Percentiles rank a stretch among this genome's conserved stretches.
Conservation (phyloP, 805 yeast species). For the Nakazawaea holstii region DNA sequence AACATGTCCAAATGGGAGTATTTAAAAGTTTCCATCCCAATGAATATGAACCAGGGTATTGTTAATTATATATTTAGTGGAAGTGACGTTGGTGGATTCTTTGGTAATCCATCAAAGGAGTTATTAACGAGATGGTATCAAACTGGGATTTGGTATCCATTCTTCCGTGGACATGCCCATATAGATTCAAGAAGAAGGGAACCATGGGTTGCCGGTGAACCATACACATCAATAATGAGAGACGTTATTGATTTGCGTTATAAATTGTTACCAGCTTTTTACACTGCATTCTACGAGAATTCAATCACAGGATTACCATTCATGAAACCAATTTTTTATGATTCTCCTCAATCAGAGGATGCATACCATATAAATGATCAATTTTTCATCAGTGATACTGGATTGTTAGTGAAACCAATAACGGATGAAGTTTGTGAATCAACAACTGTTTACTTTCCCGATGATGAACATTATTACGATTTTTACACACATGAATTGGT, state of each 20-base stretch:
- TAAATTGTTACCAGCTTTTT: constrained; percentile 67
- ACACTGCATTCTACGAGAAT: constrained; percentile 71
- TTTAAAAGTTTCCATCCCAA: constrained; percentile 73
- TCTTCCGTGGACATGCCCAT: constrained; percentile 95
- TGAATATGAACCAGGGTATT: constrained; percentile 75
- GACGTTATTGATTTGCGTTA: constrained; percentile 74
- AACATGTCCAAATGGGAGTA: constrained; percentile 92
- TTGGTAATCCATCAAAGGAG: constrained; percentile 82
- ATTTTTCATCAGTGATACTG: constrained; percentile 69
- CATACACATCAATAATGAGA: constrained; percentile 58
- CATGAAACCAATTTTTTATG: constrained; percentile 62
- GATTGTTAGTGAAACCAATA: constrained; percentile 77
- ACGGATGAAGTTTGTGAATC: constrained; percentile 43
- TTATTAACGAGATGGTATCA: constrained; percentile 91
- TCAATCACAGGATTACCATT: constrained; percentile 63
- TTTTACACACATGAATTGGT: constrained; percentile 28
- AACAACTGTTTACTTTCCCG: constrained; percentile 48
- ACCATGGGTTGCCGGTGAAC: constrained; percentile 83
- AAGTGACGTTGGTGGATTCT: constrained; percentile 96
- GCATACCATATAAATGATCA: constrained; percentile 70
- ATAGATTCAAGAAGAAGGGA: constrained; percentile 89
- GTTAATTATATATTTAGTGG: constrained; percentile 92
- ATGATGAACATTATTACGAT: constrained; percentile 50
- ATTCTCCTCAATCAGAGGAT: constrained; percentile 38
- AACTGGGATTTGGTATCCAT: constrained; percentile 93